Conservation (phyloP, 257 asterid species). For the Nicotiana noctiflora region DNA sequence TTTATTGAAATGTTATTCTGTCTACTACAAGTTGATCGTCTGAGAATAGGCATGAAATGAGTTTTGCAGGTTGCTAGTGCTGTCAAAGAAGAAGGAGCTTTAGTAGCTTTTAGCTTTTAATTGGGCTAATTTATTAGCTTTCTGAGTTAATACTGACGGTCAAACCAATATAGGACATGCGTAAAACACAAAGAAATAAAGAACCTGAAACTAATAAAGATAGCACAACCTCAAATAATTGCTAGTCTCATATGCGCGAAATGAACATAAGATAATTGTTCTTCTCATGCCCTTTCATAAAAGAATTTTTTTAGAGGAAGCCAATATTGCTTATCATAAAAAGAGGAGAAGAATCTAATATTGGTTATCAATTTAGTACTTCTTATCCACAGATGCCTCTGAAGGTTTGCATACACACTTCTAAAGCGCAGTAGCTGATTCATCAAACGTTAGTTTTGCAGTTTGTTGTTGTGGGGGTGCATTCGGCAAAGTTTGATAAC, state of each 20-base stretch:
- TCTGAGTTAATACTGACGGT: neutral
- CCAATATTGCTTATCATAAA: neutral
- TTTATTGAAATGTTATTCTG: neutral
- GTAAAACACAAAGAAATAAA: neutral
- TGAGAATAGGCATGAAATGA: neutral
- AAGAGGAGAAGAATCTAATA: neutral
- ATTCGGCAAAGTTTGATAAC: constrained; percentile 94
- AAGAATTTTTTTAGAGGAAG: neutral
- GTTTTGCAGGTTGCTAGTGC: neutral
- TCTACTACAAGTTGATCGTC: neutral
- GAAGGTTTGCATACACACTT: neutral
- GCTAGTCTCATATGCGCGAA: neutral
- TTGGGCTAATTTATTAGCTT: neutral
- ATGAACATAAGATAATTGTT: neutral
- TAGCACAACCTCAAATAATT: neutral
- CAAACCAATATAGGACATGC: neutral
- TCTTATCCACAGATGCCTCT: neutral
- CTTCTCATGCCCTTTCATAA: neutral
- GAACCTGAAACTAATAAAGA: neutral
- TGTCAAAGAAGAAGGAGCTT: neutral
- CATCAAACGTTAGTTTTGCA: constrained; percentile 29
- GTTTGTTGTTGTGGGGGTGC: constrained; percentile 96
- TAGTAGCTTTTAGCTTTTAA: neutral
- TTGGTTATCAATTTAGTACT: neutral
- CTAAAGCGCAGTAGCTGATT: constrained; percentile 2